Evolutionary conservation across 2,329 filamentous ascomycete species (phyloP), one percentile per base, ranked within the genome.

Genomic region (Chaetomium sp.): DNA sequence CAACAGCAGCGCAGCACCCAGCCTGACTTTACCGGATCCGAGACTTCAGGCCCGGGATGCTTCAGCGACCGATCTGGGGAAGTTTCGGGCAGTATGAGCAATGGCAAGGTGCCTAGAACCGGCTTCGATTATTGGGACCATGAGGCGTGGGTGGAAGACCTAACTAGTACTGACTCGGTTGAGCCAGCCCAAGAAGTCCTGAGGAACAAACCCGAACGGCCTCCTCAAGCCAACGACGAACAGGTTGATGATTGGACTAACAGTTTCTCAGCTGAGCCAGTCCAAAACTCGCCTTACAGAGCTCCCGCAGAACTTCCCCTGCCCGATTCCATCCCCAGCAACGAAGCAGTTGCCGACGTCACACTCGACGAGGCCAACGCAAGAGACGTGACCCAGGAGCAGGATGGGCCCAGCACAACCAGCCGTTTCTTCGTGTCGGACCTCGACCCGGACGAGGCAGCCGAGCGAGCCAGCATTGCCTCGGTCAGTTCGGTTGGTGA

Each of bases 401-500:
- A 23, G 56, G 12, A 5, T n/a, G n/a, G n/a, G 13, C 29, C 51
- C 2, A 64, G 53, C 42, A 51, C 60, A 42, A 56, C 29, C 42
- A 65, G 63, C 47, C 57, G 19, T 13, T 61, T 65, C 33, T 65
- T 58, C 53, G 29, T 65, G 5, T 61, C 63, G 0, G 29, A 35
- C 16, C 33, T 45, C 4, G 63, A 53, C 27, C 27, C 45, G 19
- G 62, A 50, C 19, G 62, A 63, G 10, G 45, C 54, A 27, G 54
- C 23, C 12, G 61, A 49, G 19, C 27, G 51, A 6, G 54, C 31
- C 19, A 57, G 53, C 31, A 4, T 12, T 12, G 45, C 6, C 19
- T 19, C 31, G 4, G 33, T 45, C 33, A 62, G 60, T 25, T 33
- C 53, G 16, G 16, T 38, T 21, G 49, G 51, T 4, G 49, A 42